Evolutionary conservation across 2,329 filamentous ascomycete species (phyloP).

Genomic region (Diaporthe sp.): DNA sequence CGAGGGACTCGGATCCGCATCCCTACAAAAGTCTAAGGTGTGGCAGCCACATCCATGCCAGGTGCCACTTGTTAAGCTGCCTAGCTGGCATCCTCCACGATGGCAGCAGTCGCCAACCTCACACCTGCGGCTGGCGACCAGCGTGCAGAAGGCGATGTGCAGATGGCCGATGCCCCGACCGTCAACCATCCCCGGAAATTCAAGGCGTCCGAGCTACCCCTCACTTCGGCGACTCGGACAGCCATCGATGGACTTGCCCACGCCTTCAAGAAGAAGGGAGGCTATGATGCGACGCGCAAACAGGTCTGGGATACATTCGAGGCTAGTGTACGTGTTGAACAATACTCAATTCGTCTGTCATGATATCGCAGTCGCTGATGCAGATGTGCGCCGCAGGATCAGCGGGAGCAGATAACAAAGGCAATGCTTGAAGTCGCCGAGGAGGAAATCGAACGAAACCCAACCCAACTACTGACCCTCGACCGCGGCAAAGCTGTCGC

Average conservation of each 20-base stretch:
- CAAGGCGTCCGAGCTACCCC: conserved; percentile 81
- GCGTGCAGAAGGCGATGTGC: conserved; percentile 35
- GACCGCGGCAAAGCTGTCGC: conserved; percentile 81
- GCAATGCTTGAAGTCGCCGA: conserved; percentile 79
- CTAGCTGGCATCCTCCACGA: conserved; percentile 32
- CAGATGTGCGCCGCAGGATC: conserved; percentile 65
- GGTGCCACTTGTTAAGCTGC: conserved; percentile 12
- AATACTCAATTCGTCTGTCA: background rate
- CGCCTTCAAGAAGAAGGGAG: conserved; percentile 88
- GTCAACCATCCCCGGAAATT: conserved; percentile 61
- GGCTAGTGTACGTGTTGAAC: conserved; percentile 69
- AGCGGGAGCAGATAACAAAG: conserved; percentile 76
- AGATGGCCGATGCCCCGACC: conserved; percentile 72
- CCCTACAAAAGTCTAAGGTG: background rate
- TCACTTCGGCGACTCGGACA: conserved; percentile 79
- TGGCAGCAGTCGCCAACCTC: conserved; percentile 36
- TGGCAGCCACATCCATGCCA: conserved; percentile 1
- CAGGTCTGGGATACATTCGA: conserved; percentile 83
- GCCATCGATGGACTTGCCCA: conserved; percentile 83
- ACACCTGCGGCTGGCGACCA: conserved; percentile 31
- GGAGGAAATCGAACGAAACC: conserved; percentile 81
- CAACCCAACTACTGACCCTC: conserved; percentile 77
- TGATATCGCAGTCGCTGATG: background rate
- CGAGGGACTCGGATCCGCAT: background rate
- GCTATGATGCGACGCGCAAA: conserved; percentile 84